Evolutionary conservation across 2,329 filamentous ascomycete genomes (phyloP), one percentile per base, ranked within the genome.

Genomic region (Sporothrix dimorphospora): DNA sequence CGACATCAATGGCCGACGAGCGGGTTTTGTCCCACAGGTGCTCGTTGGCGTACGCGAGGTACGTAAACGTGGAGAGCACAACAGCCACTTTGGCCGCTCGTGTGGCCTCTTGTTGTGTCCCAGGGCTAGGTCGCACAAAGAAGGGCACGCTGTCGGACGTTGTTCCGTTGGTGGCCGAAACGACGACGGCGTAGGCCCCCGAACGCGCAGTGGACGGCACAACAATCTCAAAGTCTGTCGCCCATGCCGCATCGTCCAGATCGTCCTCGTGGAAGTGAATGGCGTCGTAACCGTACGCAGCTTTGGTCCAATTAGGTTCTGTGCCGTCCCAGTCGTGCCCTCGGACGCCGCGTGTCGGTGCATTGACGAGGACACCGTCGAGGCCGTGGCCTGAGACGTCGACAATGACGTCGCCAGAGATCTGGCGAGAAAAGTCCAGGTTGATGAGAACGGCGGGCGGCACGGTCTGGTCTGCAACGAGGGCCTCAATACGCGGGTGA

Each of bases 251-350:
- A 47, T 73, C 63, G 34, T 73, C 69, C 16, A 73, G 40, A 47
- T 73, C 72, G 65, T 73, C 72, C 12, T 73, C 72, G 47, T 73
- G 72, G 65, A 73, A 73, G 55, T 73, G 72, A 69, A 73, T 73
- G 19, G 69, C 72, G 7, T 69, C 72, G 21, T 73, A 73, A 21
- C 69, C 72, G 21, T 71, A 71, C 2, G 30, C 27, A 1, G 71
- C 40, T 27, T 72, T 71, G 4, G 67, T 72, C 71, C 71, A 72
- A 55, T 72, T 45, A 1, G 71, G n/a, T 45, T 66, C 71, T 4
- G 27, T 66, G 66, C 66, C 71, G 40, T 72, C 71, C 71, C 71
- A 72, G 34, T 72, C 65, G 49, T 65, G 57, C 6, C 71, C 71
- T 34, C 11, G 19, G 55, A 72, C 40, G 19, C 55, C 71, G 4